Conservation (phyloP, 2,329 filamentous ascomycete species). For the Sclerotinia glacialis region DNA sequence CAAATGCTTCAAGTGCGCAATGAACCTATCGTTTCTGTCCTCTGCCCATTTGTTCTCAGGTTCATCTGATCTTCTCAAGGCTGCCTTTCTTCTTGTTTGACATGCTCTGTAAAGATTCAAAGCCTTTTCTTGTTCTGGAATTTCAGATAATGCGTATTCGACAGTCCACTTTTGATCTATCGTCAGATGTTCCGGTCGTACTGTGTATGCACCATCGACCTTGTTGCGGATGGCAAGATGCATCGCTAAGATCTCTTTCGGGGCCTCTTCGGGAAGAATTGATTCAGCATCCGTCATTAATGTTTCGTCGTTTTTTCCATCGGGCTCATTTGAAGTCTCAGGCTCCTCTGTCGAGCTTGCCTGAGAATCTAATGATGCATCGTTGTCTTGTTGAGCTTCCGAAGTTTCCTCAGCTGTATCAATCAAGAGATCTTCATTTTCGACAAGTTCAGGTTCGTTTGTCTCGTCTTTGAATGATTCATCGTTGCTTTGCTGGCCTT, state of each 20-base stretch:
- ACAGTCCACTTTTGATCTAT: constrained; percentile 61
- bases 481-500: constrained; percentile 16
- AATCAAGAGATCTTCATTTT: constrained; percentile 30
- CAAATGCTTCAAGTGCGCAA: constrained; percentile 44
- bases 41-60: constrained; percentile 25
- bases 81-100: constrained; percentile 53
- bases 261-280: not conserved
- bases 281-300: not conserved
- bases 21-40: constrained; percentile 33
- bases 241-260: constrained; percentile 23
- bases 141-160: constrained; percentile 73
- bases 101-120: constrained; percentile 54
- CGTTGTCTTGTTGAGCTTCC: not conserved
- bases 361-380: constrained; percentile 14
- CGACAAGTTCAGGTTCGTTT: constrained; percentile 25
- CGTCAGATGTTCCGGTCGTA: constrained; percentile 54
- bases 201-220: constrained; percentile 63
- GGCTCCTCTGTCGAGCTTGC: constrained; percentile 10
- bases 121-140: constrained; percentile 45
- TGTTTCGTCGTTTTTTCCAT: not conserved
- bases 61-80: constrained; percentile 37
- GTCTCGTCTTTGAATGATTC: constrained; percentile 26
- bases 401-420: constrained; percentile 24
- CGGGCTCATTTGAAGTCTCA: not conserved
- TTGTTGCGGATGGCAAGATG: constrained; percentile 68